A percentile compares a stretch with the other conserved stretches of the same genome.
phyloP scores from a whole-genome alignment of 2,329 filamentous ascomycete genomes.

The Dactylellina cionopaga region DNA sequence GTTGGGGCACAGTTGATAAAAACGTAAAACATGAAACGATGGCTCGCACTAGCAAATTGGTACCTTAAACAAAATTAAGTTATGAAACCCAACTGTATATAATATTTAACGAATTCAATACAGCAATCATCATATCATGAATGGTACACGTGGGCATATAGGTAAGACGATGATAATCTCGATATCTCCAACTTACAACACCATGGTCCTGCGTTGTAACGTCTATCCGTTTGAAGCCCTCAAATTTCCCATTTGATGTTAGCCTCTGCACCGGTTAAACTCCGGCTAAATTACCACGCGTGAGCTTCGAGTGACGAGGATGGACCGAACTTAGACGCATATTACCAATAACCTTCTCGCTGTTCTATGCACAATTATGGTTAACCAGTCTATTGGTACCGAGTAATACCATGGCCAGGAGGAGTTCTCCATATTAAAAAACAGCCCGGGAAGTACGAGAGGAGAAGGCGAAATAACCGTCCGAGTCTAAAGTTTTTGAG shows the following conservation, averaged over 20 bases:
- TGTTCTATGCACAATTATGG: slow-evolving; percentile 45
- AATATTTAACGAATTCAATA: too few species aligned
- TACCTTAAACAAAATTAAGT: too few species aligned
- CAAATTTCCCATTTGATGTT: not conserved
- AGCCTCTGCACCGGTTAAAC: slow-evolving; percentile 29
- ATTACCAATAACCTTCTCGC: slow-evolving; percentile 46
- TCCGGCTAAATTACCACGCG: slow-evolving; percentile 49
- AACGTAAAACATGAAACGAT: too few species aligned
- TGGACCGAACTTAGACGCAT: slow-evolving; percentile 46
- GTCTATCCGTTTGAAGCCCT: not conserved
- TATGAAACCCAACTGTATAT: too few species aligned
- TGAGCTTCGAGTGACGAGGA: slow-evolving; percentile 20
- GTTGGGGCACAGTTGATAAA: too few species aligned
- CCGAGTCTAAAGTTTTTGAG: slow-evolving; percentile 18
- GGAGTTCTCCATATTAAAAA: slow-evolving; percentile 36
- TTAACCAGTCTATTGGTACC: slow-evolving; percentile 41
- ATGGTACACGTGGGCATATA: too few species aligned
- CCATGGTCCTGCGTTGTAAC: not conserved
- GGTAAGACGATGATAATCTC: not conserved
- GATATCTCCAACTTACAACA: slow-evolving; percentile 6
- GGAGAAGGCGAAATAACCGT: slow-evolving; percentile 32
- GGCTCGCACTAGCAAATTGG: too few species aligned
- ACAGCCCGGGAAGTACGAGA: slow-evolving; percentile 17
- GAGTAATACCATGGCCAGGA: slow-evolving; percentile 26
- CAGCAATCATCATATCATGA: too few species aligned